These are phyloP conservation scores for Eimeria tenella DNA, from an alignment of 169 alveolate species.

Conservation along the genomic window DNA sequence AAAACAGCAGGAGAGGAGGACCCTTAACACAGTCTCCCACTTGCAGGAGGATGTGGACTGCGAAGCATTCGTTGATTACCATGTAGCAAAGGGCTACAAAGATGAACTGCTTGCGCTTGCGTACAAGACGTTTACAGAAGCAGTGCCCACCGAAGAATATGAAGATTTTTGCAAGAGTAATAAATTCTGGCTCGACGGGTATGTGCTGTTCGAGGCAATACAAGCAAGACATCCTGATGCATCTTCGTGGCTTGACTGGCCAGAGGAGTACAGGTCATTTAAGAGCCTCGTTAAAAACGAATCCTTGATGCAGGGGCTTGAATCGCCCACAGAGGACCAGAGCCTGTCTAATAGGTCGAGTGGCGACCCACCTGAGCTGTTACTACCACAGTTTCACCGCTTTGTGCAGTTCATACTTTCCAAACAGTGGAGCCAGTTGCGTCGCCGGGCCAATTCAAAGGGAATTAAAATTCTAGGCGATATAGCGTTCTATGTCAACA, in stretches of 20 bases:
- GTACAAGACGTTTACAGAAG: slow-evolving; percentile 44
- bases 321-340: neutral
- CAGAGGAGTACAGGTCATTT: slow-evolving; percentile 62
- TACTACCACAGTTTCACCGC: slow-evolving; percentile 70
- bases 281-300: slow-evolving; percentile 39
- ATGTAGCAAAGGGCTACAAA: slow-evolving; percentile 66
- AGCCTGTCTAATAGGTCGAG: neutral
- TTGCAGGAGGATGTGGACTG: neutral
- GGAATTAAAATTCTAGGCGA: slow-evolving; percentile 75
- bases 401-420: slow-evolving; percentile 73
- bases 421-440: slow-evolving; percentile 74
- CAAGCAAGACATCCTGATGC: slow-evolving; percentile 78
- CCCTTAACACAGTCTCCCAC: neutral
- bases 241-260: slow-evolving; percentile 79
- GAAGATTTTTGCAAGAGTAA: slow-evolving; percentile 64
- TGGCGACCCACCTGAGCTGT: slow-evolving; percentile 34
- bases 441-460: slow-evolving; percentile 57
- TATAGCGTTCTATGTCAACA: slow-evolving; percentile 74
- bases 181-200: slow-evolving; percentile 78
- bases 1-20: slow-evolving; percentile 37
- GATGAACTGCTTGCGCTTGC: slow-evolving; percentile 71
- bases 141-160: slow-evolving; percentile 19
- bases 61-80: slow-evolving; percentile 47
- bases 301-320: slow-evolving; percentile 50
- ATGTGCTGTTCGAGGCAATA: slow-evolving; percentile 75